Evolutionary conservation across 2,329 filamentous ascomycete species (phyloP).

Genomic region (Fragosphaeria purpurea): DNA sequence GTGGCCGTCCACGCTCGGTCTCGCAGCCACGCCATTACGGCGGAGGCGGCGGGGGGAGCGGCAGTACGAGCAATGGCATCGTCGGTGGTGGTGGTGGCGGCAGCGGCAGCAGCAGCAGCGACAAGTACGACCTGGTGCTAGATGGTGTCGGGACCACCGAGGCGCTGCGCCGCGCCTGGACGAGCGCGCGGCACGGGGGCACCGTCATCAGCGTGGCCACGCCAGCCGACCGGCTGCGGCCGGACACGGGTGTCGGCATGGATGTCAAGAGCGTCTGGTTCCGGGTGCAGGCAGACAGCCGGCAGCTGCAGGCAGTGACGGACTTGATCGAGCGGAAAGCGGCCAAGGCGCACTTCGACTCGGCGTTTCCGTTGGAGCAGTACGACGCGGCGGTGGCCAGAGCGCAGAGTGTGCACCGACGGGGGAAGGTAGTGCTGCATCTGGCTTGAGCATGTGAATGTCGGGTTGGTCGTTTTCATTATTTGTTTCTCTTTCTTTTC

Average conservation of each 20-base stretch:
- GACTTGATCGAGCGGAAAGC: constrained; percentile 9
- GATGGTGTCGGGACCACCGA: constrained; percentile 14
- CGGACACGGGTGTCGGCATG: constrained; percentile 10
- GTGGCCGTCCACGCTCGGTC: background rate
- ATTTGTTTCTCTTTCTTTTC: background rate
- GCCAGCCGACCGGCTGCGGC: constrained; percentile 7
- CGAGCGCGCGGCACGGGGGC: constrained; percentile 8
- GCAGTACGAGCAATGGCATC: background rate
- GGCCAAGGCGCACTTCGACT: constrained; percentile 9
- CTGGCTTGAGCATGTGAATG: constrained; percentile 1
- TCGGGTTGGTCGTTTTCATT: background rate
- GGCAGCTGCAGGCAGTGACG: constrained; percentile 12
- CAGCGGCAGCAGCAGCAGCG: constrained; percentile 2
- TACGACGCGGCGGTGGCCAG: constrained; percentile 11
- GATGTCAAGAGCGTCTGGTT: constrained; percentile 10
- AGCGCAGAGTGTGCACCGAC: constrained; percentile 6
- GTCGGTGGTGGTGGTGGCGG: background rate
- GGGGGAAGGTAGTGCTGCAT: constrained; percentile 13
- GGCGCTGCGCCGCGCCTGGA: constrained; percentile 11
- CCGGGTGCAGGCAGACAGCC: constrained; percentile 7
- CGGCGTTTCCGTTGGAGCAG: constrained; percentile 11
- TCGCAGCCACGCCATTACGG: background rate
- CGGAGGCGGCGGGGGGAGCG: background rate
- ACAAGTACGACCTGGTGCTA: constrained; percentile 14
- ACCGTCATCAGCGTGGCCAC: constrained; percentile 13